These are phyloP conservation scores for Lepidium africanum DNA, from an alignment of 345 rosid species.

Conservation along the genomic window DNA sequence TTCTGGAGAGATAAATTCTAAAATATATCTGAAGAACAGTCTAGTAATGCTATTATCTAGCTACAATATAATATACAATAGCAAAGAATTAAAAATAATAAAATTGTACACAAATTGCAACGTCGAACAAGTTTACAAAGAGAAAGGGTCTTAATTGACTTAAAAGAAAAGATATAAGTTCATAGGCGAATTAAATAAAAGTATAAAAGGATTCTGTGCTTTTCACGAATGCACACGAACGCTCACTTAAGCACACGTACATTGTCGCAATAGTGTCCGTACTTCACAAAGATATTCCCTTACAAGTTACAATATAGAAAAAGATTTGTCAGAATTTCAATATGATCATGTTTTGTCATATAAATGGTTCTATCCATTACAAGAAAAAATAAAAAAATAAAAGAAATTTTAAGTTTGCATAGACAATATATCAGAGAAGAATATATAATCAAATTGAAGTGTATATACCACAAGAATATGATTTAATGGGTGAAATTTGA, in stretches of 20 bases:
- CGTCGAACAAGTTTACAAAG: not conserved
- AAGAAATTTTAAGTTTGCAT: not conserved
- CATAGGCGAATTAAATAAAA: not conserved
- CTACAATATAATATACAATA: no score
- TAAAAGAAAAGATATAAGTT: not conserved
- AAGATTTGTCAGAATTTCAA: not conserved
- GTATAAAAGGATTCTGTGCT: not conserved
- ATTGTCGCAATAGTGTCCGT: not conserved
- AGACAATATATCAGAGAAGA: not conserved
- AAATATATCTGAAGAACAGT: not conserved
- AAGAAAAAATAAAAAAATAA: not conserved
- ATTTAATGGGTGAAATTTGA: not conserved
- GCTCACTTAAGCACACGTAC: constrained; percentile 9
- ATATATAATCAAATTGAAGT: not conserved
- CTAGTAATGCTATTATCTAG: no score
- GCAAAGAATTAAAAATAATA: no score
- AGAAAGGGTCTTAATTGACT: not conserved
- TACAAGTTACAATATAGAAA: not conserved
- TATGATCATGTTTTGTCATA: not conserved
- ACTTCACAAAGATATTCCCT: constrained; percentile 8
- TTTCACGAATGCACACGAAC: not conserved
- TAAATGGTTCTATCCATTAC: not conserved
- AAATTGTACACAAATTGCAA: no score
- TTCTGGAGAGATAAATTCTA: not conserved
- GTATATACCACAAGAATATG: not conserved